Evolutionary conservation across 768 basidiomycete species (phyloP).

Genomic region (Dioszegia hungarica): DNA sequence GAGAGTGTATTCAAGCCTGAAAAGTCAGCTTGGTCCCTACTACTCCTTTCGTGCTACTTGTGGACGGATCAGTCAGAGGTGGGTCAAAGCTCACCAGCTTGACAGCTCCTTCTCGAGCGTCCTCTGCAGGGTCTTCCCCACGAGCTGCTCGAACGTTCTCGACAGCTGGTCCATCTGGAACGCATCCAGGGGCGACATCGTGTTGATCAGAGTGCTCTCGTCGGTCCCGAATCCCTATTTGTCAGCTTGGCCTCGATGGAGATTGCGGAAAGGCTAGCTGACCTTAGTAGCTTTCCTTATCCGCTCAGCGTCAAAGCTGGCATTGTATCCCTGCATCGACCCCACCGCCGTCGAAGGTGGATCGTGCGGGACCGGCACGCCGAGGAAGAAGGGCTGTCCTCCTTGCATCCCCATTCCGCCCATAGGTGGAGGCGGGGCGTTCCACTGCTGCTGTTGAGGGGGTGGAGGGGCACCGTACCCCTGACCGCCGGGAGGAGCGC

Average conservation of each 20-base stretch:
- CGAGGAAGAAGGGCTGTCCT: slow-evolving; percentile 25
- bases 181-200: slow-evolving; percentile 40
- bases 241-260: neutral
- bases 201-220: slow-evolving; percentile 43
- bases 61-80: too few species aligned
- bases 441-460: slow-evolving; percentile 10
- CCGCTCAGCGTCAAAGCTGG: slow-evolving; percentile 46
- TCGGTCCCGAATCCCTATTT: slow-evolving; percentile 46
- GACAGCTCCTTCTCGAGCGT: slow-evolving; percentile 49
- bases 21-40: neutral
- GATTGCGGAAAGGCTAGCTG: neutral
- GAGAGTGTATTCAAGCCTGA: slow-evolving; percentile 46
- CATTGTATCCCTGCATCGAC: slow-evolving; percentile 39
- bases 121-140: slow-evolving; percentile 37
- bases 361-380: slow-evolving; percentile 40
- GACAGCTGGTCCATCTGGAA: slow-evolving; percentile 46
- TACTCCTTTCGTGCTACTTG: too few species aligned
- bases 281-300: slow-evolving; percentile 51
- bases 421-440: slow-evolving; percentile 18
- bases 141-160: slow-evolving; percentile 45
- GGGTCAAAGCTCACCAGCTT: slow-evolving; percentile 36
- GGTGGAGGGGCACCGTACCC: slow-evolving; percentile 15
- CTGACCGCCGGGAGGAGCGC: slow-evolving; percentile 14
- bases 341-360: slow-evolving; percentile 42
- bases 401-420: slow-evolving; percentile 20